Conservation (phyloP, 805 yeast species). For the Candida ipomoeae region DNA sequence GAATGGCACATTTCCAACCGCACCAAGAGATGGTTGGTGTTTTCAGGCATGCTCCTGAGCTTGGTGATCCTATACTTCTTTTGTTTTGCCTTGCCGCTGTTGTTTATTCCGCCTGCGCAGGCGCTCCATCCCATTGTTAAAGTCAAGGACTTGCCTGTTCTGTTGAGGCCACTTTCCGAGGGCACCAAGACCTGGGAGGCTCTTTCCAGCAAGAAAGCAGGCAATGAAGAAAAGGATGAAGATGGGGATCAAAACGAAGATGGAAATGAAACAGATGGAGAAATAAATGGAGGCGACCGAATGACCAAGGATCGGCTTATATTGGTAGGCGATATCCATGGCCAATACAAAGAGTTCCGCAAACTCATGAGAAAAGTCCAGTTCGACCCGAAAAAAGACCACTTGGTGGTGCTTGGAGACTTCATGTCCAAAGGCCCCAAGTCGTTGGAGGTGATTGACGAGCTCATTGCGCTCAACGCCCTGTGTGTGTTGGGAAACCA, state of each 20-base stretch:
- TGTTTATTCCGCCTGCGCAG: constrained; percentile 32
- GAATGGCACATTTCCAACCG: constrained; percentile 8
- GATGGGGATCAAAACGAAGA: constrained; percentile 1
- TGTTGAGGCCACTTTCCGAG: constrained; percentile 24
- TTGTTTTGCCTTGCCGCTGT: constrained; percentile 29
- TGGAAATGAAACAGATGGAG: no score
- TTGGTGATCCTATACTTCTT: constrained; percentile 25
- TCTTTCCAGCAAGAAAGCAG: neutral
- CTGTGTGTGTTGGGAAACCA: constrained; percentile 88
- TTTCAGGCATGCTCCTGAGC: constrained; percentile 7
- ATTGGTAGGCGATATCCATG: constrained; percentile 86
- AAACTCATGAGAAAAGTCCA: constrained; percentile 49
- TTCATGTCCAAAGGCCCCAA: constrained; percentile 81
- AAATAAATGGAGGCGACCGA: no score
- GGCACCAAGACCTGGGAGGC: neutral
- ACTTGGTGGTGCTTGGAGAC: constrained; percentile 74
- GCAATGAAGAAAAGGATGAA: neutral
- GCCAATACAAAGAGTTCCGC: constrained; percentile 55
- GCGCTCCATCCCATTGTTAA: constrained; percentile 23
- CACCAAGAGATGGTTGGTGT: constrained; percentile 6
- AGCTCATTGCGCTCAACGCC: constrained; percentile 45
- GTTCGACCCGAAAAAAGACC: constrained; percentile 48
- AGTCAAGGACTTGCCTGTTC: constrained; percentile 22
- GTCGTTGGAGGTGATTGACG: constrained; percentile 65
- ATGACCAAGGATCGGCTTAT: constrained; percentile 46